Evolutionary conservation across 2,329 filamentous ascomycete genomes (phyloP).

Genomic region (Penicillium sp.): DNA sequence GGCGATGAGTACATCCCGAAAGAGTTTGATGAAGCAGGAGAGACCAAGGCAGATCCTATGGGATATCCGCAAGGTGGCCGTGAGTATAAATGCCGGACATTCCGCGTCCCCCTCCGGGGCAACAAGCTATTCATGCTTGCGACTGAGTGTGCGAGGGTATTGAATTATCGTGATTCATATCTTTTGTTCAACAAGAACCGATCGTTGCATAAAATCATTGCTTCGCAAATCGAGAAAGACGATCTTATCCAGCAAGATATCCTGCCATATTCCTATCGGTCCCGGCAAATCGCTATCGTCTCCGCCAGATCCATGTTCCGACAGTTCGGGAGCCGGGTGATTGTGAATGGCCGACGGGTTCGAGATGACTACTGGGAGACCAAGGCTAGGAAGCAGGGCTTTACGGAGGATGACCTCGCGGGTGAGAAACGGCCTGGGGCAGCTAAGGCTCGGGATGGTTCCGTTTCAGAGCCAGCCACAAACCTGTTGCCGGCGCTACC

Average conservation of each 20-base stretch:
- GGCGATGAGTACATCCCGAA: constrained; percentile 94
- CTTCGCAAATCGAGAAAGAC: constrained; percentile 92
- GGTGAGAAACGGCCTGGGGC: constrained; percentile 95
- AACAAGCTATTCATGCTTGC: constrained; percentile 98
- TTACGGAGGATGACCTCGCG: constrained; percentile 92
- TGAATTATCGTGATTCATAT: constrained; percentile 97
- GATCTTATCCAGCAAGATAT: constrained; percentile 94
- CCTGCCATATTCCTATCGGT: constrained; percentile 93
- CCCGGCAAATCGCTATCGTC: constrained; percentile 97
- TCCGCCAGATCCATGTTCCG: constrained; percentile 98
- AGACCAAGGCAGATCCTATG: constrained; percentile 85
- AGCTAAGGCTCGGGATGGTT: constrained; percentile 81
- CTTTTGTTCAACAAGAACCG: constrained; percentile 98
- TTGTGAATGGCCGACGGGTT: constrained; percentile 83
- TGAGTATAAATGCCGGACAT: constrained; percentile 90
- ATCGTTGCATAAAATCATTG: constrained; percentile 96
- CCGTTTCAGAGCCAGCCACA: constrained; percentile 65
- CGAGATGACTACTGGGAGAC: constrained; percentile 99
- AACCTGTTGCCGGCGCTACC: constrained; percentile 61
- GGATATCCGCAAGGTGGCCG: constrained; percentile 79
- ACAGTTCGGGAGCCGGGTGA: constrained; percentile 93
- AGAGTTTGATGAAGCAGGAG: constrained; percentile 87
- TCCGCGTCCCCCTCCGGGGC: constrained; percentile 84
- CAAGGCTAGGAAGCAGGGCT: constrained; percentile 95
- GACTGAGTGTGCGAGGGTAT: constrained; percentile 90